Evolutionary conservation across 805 yeast genomes (phyloP), one percentile per base, ranked within the genome.

Genomic region (Sungouiozyma ichnusensis): DNA sequence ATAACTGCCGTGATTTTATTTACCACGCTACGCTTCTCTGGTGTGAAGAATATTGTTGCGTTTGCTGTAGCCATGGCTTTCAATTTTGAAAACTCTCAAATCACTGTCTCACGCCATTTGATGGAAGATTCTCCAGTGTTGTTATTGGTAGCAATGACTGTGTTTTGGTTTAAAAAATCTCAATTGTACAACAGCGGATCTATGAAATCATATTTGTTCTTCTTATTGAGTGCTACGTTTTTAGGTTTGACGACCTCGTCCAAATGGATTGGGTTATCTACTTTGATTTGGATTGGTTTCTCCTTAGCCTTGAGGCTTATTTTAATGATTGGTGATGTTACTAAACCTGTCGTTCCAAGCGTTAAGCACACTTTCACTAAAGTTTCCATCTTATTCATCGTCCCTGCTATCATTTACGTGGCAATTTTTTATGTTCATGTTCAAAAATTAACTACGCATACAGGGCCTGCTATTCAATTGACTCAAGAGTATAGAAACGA

Each of bases 261-360:
- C 29, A 84, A 82, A 62, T 84, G 92, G 92, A 88, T 80, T 38
- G 92, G 90, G 48, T 62, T 81, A 32, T 81, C 81, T 64, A 81
- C 90, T 16, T 57, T 84, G 45, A 81, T 79, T 7, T 84, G 90
- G 90, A 73, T 77, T 47, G 92, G 90, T 44, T 41, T 70, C 3
- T 58, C 72, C 45, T 79, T 81, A 51, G 60, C 73, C 9, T 67
- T 71, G 57, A 83, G 80, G 52, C 56, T 83, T 48, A 80, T 85
- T 84, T 71, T 81, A 47, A 58, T 77, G 44, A 59, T 81, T 54
- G 90, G 92, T 57, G 92, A 84, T 64, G 68, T 84, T 54, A 56
- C 72, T 4, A 70, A 77, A 15, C 57, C 77, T 16, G 48, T 76
- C 13, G 58, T 57, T 17, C 62, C 65, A 37, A 61, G 82, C 40